phyloP scores from a whole-genome alignment of 2,329 filamentous ascomycete species.

The Colletotrichum cereale region DNA sequence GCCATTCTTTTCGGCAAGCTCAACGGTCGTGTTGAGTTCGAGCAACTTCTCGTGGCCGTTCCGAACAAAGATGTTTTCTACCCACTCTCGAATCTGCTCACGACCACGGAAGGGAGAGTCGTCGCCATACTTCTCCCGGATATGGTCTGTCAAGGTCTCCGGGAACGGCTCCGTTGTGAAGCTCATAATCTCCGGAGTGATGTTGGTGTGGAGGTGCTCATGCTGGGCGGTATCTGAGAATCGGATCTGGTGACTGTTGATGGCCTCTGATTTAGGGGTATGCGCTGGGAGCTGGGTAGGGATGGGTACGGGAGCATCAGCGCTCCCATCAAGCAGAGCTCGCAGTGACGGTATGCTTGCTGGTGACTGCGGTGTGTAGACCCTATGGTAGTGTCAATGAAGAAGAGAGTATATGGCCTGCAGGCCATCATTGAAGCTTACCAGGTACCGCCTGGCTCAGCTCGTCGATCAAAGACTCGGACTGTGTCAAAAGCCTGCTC shows the following conservation, averaged over 20 bases:
- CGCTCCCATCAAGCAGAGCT: slow-evolving; percentile 56
- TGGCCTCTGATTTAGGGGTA: slow-evolving; percentile 50
- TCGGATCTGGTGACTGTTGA: slow-evolving; percentile 55
- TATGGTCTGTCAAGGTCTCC: slow-evolving; percentile 54
- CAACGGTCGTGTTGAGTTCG: slow-evolving; percentile 68
- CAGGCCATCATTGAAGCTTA: slow-evolving; percentile 46
- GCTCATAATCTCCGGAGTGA: slow-evolving; percentile 66
- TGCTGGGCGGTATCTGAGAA: slow-evolving; percentile 68
- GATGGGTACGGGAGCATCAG: slow-evolving; percentile 57
- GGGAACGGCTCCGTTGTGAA: slow-evolving; percentile 66
- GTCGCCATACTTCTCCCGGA: slow-evolving; percentile 61
- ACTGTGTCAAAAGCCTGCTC: slow-evolving; percentile 68
- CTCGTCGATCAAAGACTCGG: slow-evolving; percentile 69
- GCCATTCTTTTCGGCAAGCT: slow-evolving; percentile 61
- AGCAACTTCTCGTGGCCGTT: slow-evolving; percentile 51
- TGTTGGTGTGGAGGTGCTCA: slow-evolving; percentile 70
- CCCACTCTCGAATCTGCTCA: slow-evolving; percentile 64
- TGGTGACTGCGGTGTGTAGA: slow-evolving; percentile 52
- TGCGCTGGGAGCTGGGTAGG: slow-evolving; percentile 58
- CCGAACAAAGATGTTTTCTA: slow-evolving; percentile 55
- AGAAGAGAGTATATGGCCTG: background rate
- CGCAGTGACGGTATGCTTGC: slow-evolving; percentile 46
- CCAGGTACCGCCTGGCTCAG: slow-evolving; percentile 68
- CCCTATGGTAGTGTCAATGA: slow-evolving; percentile 40
- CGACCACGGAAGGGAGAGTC: slow-evolving; percentile 69